Evolutionary conservation across 148 eudicot genomes (phyloP).

Genomic region (Camellia japonica): DNA sequence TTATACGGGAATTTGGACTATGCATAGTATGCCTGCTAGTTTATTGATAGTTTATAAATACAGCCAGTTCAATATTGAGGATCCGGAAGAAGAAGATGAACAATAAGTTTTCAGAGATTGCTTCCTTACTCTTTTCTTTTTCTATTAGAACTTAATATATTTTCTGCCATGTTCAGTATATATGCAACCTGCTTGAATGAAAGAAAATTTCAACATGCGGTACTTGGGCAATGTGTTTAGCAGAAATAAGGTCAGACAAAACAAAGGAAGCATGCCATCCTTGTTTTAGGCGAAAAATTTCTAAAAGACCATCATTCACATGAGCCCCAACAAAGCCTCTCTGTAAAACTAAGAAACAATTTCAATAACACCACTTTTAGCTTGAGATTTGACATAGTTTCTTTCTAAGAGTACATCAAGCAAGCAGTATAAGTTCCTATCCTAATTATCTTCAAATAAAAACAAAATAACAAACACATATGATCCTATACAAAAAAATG

Average conservation of each 20-base stretch:
- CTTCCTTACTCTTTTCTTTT: too few relatives aligned
- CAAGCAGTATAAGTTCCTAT: not conserved
- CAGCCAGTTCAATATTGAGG: too few relatives aligned
- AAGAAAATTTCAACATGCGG: not conserved
- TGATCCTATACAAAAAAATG: too few relatives aligned
- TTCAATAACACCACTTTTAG: not conserved
- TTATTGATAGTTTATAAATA: too few relatives aligned
- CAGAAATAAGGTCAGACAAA: constrained; percentile 84
- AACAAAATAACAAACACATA: not conserved
- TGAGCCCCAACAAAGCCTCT: constrained; percentile 92
- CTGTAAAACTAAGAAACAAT: constrained; percentile 32
- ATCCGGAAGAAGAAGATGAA: too few relatives aligned
- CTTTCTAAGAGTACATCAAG: too few relatives aligned
- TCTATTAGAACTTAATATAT: too few relatives aligned
- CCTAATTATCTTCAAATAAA: not conserved
- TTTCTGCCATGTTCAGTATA: too few relatives aligned
- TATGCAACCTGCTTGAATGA: too few relatives aligned
- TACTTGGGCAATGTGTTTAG: constrained; percentile 98
- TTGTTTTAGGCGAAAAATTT: constrained; percentile 85
- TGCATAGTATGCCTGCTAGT: too few relatives aligned
- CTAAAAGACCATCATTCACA: constrained; percentile 82
- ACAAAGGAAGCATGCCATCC: constrained; percentile 99
- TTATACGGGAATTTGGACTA: too few relatives aligned
- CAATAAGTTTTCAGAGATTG: too few relatives aligned
- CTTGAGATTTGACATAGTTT: not conserved